Evolutionary conservation across 768 basidiomycete genomes (phyloP).

Genomic region (Sarcomyxa edulis): DNA sequence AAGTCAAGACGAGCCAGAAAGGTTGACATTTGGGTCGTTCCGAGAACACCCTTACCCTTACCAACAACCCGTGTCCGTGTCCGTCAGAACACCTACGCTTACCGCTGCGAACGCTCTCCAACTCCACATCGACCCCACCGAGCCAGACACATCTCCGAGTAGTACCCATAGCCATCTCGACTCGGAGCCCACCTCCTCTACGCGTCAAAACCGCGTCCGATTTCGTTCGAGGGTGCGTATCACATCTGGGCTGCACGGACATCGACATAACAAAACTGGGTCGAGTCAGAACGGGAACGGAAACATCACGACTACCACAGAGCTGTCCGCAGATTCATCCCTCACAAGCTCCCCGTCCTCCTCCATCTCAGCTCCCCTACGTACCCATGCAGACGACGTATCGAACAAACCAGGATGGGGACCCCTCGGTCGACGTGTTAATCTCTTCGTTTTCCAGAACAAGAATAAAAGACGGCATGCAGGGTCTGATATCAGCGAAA

Average conservation of each 20-base stretch:
- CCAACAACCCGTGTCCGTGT: too few species aligned
- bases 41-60: too few species aligned
- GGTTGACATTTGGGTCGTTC: too few species aligned
- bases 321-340: slow-evolving; percentile 27
- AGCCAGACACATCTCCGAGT: too few species aligned
- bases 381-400: slow-evolving; percentile 45
- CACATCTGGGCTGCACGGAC: slow-evolving; percentile 58
- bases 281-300: slow-evolving; percentile 9
- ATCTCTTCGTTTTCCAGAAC: slow-evolving; percentile 23
- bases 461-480: not conserved
- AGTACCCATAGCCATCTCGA: too few species aligned
- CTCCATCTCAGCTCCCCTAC: slow-evolving; percentile 78
- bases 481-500: not conserved
- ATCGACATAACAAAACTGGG: slow-evolving; percentile 25
- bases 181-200: too few species aligned
- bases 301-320: slow-evolving; percentile 16
- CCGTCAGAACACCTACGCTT: too few species aligned
- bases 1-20: too few species aligned
- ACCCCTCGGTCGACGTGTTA: slow-evolving; percentile 55
- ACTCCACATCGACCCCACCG: too few species aligned
- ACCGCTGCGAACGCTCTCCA: too few species aligned
- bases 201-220: slow-evolving; percentile 53
- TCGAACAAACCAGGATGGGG: slow-evolving; percentile 48
- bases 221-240: slow-evolving; percentile 78
- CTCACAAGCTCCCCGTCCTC: slow-evolving; percentile 70